phyloP scores from a whole-genome alignment of 164 flowering plant genomes.

The Dillenia turbinata region DNA sequence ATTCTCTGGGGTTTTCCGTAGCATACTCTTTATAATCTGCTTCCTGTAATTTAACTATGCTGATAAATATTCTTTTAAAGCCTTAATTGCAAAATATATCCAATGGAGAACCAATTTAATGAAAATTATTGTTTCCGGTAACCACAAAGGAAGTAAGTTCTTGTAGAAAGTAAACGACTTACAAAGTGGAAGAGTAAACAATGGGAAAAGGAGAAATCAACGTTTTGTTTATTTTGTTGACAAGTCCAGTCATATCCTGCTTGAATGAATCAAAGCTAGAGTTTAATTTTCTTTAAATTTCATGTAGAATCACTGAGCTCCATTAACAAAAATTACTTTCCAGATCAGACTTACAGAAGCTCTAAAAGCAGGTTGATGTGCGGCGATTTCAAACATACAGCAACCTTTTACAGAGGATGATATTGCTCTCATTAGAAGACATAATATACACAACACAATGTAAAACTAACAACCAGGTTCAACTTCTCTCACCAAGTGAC shows the following conservation, averaged over 20 bases:
- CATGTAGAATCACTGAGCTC: no score
- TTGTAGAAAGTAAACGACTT: conserved; percentile 18
- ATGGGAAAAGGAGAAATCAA: conserved; percentile 65
- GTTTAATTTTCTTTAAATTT: no score
- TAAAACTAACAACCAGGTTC: no score
- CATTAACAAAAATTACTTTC: neutral
- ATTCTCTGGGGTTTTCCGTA: conserved; percentile 84
- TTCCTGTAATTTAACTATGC: conserved; percentile 39
- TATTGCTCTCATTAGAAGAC: no score
- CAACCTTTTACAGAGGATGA: conserved; percentile 36
- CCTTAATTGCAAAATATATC: no score
- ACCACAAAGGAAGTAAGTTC: neutral
- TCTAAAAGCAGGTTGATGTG: conserved; percentile 64
- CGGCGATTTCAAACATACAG: conserved; percentile 77
- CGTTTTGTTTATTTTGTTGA: conserved; percentile 65
- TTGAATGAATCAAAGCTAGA: conserved; percentile 3
- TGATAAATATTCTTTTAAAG: no score
- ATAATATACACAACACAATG: no score
- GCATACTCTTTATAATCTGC: conserved; percentile 79
- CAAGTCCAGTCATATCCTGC: conserved; percentile 71
- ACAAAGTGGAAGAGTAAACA: conserved; percentile 61
- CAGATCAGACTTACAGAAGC: conserved; percentile 41
- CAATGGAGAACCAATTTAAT: no score
- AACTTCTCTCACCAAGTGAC: conserved; percentile 66
- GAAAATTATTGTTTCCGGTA: no score